Percentiles rank a stretch among this genome's conserved stretches.
Conservation (phyloP, 768 basidiomycete species). For the Xerocomus spinulosus region DNA sequence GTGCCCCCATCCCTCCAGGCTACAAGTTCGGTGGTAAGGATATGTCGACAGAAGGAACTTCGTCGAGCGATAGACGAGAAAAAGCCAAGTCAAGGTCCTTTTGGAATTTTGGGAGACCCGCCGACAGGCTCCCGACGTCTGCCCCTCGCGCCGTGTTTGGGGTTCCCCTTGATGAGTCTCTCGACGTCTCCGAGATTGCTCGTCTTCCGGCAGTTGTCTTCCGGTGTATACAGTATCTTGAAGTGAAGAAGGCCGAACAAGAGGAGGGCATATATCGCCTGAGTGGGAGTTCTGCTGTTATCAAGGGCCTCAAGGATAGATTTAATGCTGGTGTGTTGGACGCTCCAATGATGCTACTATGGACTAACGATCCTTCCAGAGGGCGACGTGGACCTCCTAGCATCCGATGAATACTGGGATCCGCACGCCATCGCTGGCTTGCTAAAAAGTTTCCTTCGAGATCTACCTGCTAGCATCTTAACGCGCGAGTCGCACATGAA, state of each 20-base stretch:
- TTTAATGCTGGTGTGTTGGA: constrained; percentile 76
- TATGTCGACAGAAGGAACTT: constrained; percentile 38
- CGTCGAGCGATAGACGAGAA: constrained; percentile 67
- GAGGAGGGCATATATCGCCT: constrained; percentile 98
- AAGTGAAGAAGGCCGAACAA: constrained; percentile 88
- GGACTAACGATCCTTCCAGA: constrained; percentile 44
- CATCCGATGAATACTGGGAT: constrained; percentile 91
- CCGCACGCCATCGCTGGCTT: constrained; percentile 96
- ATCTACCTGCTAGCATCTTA: constrained; percentile 87
- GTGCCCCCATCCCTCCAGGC: constrained; percentile 78
- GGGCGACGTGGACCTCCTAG: constrained; percentile 91
- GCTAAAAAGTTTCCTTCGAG: constrained; percentile 89
- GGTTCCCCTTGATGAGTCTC: constrained; percentile 79
- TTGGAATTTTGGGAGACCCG: constrained; percentile 82
- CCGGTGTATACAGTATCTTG: constrained; percentile 91
- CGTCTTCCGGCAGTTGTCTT: constrained; percentile 93
- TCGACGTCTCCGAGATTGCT: constrained; percentile 85
- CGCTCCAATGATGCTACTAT: constrained; percentile 2
- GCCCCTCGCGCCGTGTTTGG: constrained; percentile 80
- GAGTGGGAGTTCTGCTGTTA: constrained; percentile 91
- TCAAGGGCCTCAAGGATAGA: constrained; percentile 87
- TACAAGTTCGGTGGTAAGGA: constrained; percentile 90
- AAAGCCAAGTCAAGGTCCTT: constrained; percentile 92
- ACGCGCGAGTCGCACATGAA: constrained; percentile 87
- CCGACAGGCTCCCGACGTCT: constrained; percentile 39